Evolutionary conservation across 208 protist species (phyloP), one percentile per base, ranked within the genome.

Genomic region (Wallacemonas rigidus): DNA sequence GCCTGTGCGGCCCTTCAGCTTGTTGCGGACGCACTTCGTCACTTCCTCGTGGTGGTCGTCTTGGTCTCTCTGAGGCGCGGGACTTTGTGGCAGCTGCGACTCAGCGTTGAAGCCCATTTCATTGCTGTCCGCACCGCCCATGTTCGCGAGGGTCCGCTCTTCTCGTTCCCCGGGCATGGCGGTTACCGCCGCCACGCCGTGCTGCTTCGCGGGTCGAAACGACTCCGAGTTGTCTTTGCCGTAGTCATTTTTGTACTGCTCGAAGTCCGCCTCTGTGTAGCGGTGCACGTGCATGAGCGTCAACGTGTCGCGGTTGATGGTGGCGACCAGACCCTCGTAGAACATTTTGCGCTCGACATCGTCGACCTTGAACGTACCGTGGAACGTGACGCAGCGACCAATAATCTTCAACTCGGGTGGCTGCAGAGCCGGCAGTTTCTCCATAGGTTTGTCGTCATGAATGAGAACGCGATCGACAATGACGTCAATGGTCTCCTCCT

Each of bases 321-420:
- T 89, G 38, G 54, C 75, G 17, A 96, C 87, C 2, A 92, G 71
- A 53, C 91, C 91, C 57, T 92, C 80, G 72, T 94, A 96, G 63
- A 80, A 73, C 50, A 92, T 83, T 1, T 74, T 65, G 14, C 65
- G 17, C 1, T 63, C 73, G 50, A 88, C 79, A 38, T 76, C 85
- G n/a, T 81, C 61, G 17, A 92, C 56, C 12, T 67, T 79, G 6
- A 86, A 87, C 53, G 90, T 89, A 1, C 80, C 86, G 2, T 73
- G 60, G 79, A 96, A 92, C 8, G 79, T 88, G 44, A 96, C 87
- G 57, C 81, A 88, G 15, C 88, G 86, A 1, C 91, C 91, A 47
- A 96, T 94, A 56, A 96, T 79, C 65, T 90, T 91, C 48, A 96
- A 72, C 74, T 96, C 88, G 4, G 84, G 86, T 39, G 81, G 79